Evolutionary conservation across 352 stramenopile genomes (phyloP), one percentile per base, ranked within the genome.

Genomic region (Pythium sp.): DNA sequence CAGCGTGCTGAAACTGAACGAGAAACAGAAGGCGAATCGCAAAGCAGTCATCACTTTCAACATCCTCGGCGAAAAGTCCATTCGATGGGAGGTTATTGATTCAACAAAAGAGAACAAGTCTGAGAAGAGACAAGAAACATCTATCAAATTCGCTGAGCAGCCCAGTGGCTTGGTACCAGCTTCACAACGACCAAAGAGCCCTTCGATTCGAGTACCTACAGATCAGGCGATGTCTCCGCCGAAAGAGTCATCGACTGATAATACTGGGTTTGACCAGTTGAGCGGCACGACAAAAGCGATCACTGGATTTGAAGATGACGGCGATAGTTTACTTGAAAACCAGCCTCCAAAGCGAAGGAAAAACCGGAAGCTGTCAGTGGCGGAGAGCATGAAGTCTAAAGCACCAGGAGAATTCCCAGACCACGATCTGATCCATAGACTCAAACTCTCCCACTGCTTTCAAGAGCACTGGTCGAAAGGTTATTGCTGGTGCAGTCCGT

Each of bases 11-110:
- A 82, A 73, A 66, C 62, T 68, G 12, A 57, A 63, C 12, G 69
- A 86, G 54, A 75, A 73, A 32, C 56, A 61, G 1, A 58, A 75
- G 55, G 30, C 43, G 8, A 64, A 67, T 41, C 75, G 70, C 12
- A 79, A 82, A 34, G 61, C 81, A 8, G 72, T 91, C 28, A 75
- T 92, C 6, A 77, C 77, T 0, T 92, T 89, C 64, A 92, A 91
- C 57, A 73, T 83, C 20, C 72, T 92, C 5, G 84, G 84, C 5
- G 84, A 92, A 58, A 91, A 90, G 46, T 78, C 69, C 8, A 75
- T 91, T 64, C 79, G 73, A 24, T 92, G 82, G 82, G 72, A 84
- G 15, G 46, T 70, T 34, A 32, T 46, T 2, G 46, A 51, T 57
- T 7, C 36, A 18, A 32, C 58, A 9, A 22, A n/a, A 2, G 24